Percentiles rank a stretch among this genome's conserved stretches.
These are phyloP conservation scores for Rhizopus delemar DNA, from an alignment of 371 early-diverging fungal genomes.

Conservation along the genomic window DNA sequence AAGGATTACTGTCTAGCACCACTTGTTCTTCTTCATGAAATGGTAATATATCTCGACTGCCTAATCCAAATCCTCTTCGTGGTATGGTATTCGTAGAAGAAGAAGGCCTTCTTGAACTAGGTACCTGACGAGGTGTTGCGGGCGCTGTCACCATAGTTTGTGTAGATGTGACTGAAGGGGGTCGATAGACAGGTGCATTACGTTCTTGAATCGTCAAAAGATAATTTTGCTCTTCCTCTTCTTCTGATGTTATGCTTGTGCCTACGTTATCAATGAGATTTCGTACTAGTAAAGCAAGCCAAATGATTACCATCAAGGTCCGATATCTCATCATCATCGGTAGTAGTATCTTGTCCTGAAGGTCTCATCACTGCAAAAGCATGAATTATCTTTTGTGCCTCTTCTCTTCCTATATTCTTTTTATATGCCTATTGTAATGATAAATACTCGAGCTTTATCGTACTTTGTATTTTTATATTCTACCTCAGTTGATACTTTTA, in stretches of 20 bases:
- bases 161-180: conserved; percentile 24
- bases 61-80: background rate
- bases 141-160: conserved; percentile 32
- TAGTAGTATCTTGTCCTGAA: conserved; percentile 25
- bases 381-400: conserved; percentile 39
- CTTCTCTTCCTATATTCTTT: conserved; percentile 25
- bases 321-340: conserved; percentile 20
- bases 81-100: background rate
- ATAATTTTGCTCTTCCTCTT: conserved; percentile 34
- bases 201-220: conserved; percentile 25
- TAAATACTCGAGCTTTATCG: conserved; percentile 1
- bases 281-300: background rate
- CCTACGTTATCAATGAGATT: conserved; percentile 5
- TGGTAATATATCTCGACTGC: background rate
- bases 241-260: conserved; percentile 23
- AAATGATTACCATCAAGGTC: conserved; percentile 9
- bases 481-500: conserved; percentile 29
- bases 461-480: background rate
- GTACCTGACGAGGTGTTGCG: conserved; percentile 16
- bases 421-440: conserved; percentile 22
- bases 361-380: conserved; percentile 42
- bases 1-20: conserved; percentile 27
- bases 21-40: conserved; percentile 13
- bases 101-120: conserved; percentile 1
- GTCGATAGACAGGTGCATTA: conserved; percentile 14